Base-by-base conservation (phyloP, 2,329 filamentous ascomycete genomes). In the Coniochaeta hoffmannii region DNA sequence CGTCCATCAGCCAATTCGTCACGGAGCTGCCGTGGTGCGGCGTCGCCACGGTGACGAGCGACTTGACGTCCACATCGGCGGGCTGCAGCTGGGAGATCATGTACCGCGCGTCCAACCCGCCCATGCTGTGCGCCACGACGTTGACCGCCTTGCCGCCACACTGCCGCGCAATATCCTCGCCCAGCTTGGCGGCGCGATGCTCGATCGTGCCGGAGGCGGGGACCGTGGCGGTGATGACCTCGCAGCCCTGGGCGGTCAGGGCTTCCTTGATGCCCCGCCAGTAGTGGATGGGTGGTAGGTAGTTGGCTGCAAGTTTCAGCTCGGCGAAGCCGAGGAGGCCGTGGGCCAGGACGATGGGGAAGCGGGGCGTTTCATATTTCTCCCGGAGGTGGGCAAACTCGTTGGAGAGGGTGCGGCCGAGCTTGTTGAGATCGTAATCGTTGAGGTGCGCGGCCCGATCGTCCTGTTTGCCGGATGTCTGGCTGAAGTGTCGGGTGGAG, bases 71-170 rank as follows among this genome's bases (percentile, higher is more conserved):
- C 19, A 81, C 70, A 38, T 71, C 68, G 24, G 69, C 65, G 1
- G 78, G 79, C 41, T 70, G 71, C 12, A 85, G 71, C 53, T 74
- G 73, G 22, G 82, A 81, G 54, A 86, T 80, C 82, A 87, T 84
- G 67, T 85, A 84, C 49, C 84, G 75, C 10, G 82, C 79, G 65
- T 87, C 84, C 3, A 87, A 73, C 1, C 84, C 83, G 50, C 84
- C 82, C 82, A 86, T 86, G 61, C 77, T 81, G 70, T 91, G 88
- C 38, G 82, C 82, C 19, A 91, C 77, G 57, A 96, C 88, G 66
- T 89, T 90, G 60, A 96, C 89, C 53, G 85, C 81, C 58, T 70
- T 73, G 17, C 74, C 75, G 22, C 67, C 62, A 1, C 78, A 74
- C 10, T 68, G 70, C 22, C 68, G 63, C 50, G 74, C 74, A 57